Conservation (phyloP, 345 rosid genomes). For the Heritiera littoralis region DNA sequence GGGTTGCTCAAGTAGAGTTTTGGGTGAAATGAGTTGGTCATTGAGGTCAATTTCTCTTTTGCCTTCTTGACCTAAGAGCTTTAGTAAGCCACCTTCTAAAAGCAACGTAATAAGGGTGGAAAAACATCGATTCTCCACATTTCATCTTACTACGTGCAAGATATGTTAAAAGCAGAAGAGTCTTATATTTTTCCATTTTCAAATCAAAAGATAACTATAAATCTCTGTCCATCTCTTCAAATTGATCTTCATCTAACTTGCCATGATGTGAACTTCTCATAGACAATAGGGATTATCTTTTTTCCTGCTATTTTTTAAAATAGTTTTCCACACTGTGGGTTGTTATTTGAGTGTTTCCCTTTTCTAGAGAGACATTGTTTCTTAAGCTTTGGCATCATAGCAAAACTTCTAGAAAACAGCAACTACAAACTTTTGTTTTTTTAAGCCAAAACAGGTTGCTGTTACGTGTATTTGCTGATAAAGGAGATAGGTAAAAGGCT, state of each 20-base stretch:
- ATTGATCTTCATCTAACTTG: not conserved
- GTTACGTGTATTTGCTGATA: no score
- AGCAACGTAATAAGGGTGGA: slow-evolving; percentile 3
- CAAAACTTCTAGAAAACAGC: not conserved
- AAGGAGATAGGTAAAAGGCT: no score
- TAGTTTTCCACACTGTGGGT: not conserved
- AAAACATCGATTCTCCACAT: not conserved
- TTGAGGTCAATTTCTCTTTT: not conserved
- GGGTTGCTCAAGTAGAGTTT: slow-evolving; percentile 1
- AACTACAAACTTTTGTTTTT: not conserved
- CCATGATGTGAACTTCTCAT: not conserved
- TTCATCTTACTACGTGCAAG: slow-evolving; percentile 1
- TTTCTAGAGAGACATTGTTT: not conserved
- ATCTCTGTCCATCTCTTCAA: not conserved
- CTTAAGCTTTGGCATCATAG: not conserved
- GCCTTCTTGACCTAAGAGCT: not conserved
- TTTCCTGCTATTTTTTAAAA: not conserved
- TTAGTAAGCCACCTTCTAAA: not conserved
- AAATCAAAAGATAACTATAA: not conserved
- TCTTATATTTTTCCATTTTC: not conserved
- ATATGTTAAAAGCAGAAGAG: not conserved
- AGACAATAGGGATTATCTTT: not conserved
- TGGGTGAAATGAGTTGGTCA: not conserved
- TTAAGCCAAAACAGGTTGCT: no score
- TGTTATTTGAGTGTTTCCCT: not conserved